Conservation (phyloP, 805 yeast genomes). For the Scheffersomyces lignosus region DNA sequence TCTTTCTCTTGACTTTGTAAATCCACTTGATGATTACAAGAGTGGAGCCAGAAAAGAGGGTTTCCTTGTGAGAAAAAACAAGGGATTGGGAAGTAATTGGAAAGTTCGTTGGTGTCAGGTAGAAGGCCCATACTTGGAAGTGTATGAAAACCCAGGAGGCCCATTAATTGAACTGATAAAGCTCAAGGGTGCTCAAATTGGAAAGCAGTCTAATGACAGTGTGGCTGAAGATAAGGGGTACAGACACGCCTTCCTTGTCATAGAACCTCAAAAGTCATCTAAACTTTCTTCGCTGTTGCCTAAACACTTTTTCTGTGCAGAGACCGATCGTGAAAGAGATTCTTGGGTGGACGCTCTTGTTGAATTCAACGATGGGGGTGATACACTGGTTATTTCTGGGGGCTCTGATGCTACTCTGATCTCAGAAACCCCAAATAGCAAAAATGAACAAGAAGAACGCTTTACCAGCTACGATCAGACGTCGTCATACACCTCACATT, state of each 20-base stretch:
- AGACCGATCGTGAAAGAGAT: constrained; percentile 74
- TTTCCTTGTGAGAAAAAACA: constrained; percentile 59
- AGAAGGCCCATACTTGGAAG: constrained; percentile 56
- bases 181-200: constrained; percentile 54
- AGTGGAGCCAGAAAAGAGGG: constrained; percentile 65
- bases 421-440: not conserved
- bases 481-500: constrained; percentile 5
- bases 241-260: constrained; percentile 59
- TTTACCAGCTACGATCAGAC: constrained; percentile 4
- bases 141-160: constrained; percentile 60
- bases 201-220: constrained; percentile 46
- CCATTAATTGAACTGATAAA: constrained; percentile 51
- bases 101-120: constrained; percentile 67
- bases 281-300: constrained; percentile 36
- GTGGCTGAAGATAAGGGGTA: constrained; percentile 49
- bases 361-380: constrained; percentile 26
- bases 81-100: constrained; percentile 67
- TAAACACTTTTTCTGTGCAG: constrained; percentile 74
- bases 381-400: constrained; percentile 1
- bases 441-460: not conserved
- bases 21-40: constrained; percentile 53
- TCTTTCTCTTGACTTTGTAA: constrained; percentile 65
- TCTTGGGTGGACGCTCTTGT: constrained; percentile 58
- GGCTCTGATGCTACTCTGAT: constrained; percentile 1
- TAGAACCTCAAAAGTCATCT: constrained; percentile 44